A percentile compares a stretch with the other conserved stretches of the same genome.
Evolutionary conservation across 306 rosid genomes (phyloP).

Genomic region (Senna siamea): DNA sequence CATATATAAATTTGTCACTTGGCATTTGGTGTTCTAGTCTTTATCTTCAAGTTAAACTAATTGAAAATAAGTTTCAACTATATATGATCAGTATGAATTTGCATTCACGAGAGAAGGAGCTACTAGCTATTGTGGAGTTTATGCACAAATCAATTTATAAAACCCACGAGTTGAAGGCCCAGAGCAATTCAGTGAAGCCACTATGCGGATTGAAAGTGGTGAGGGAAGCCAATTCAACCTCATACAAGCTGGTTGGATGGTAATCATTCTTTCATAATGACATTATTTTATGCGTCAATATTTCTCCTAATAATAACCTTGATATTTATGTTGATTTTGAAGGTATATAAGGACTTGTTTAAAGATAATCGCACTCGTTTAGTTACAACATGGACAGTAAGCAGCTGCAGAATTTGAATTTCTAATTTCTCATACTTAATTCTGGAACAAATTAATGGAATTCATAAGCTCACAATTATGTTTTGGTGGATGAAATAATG

Average conservation of each 20-base stretch:
- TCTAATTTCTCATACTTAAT: background rate
- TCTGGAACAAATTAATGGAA: background rate
- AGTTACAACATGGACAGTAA: conserved; percentile 14
- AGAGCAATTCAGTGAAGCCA: background rate
- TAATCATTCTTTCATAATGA: background rate
- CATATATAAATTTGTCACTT: background rate
- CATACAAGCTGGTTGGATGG: conserved; percentile 25
- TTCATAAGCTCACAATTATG: background rate
- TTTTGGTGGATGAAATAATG: background rate
- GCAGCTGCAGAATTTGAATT: background rate
- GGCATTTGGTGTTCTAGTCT: too few relatives aligned
- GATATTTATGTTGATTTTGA: background rate
- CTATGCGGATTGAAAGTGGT: background rate
- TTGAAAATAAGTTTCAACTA: too few relatives aligned
- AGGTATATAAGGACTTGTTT: background rate
- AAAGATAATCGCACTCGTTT: conserved; percentile 13
- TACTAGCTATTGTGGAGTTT: conserved; percentile 4
- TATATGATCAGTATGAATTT: background rate
- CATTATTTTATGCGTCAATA: background rate
- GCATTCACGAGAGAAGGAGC: background rate
- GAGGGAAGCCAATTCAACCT: background rate
- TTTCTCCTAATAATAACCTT: background rate
- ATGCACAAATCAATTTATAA: background rate
- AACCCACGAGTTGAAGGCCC: background rate
- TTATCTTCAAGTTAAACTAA: too few relatives aligned